Conservation (phyloP, 1,139 yeast genomes). For the Yamadazyma oceani region DNA sequence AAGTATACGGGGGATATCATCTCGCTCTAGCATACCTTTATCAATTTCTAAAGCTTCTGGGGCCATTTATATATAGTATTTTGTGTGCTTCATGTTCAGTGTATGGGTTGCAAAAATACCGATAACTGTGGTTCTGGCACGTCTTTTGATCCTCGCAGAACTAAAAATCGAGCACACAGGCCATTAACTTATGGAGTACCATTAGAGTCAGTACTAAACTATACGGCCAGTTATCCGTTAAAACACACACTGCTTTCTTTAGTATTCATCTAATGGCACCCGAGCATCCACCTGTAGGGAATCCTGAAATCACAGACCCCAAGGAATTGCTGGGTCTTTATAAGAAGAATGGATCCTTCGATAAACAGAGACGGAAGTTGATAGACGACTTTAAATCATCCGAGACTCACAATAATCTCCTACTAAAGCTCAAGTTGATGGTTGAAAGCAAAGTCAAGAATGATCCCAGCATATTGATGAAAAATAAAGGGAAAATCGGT, state of each 20-base stretch:
- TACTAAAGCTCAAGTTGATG: constrained; percentile 42
- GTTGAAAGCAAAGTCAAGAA: constrained; percentile 48
- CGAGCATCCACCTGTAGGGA: background rate
- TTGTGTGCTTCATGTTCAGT: too few relatives aligned
- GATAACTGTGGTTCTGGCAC: too few relatives aligned
- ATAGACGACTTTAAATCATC: constrained; percentile 46
- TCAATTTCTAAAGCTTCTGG: too few relatives aligned
- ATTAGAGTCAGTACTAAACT: too few relatives aligned
- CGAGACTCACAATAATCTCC: constrained; percentile 43
- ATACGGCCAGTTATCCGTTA: too few relatives aligned
- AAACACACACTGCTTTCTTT: too few relatives aligned
- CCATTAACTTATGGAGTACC: too few relatives aligned
- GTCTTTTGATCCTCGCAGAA: background rate
- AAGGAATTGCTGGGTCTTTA: constrained; percentile 42
- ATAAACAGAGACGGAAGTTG: constrained; percentile 42
- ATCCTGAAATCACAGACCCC: constrained; percentile 27
- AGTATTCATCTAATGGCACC: background rate
- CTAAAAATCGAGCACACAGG: background rate
- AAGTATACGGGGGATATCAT: too few relatives aligned
- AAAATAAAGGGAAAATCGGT: constrained; percentile 52
- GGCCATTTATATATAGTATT: too few relatives aligned
- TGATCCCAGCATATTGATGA: constrained; percentile 49
- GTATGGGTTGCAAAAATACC: too few relatives aligned
- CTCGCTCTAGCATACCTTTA: too few relatives aligned
- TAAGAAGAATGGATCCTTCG: constrained; percentile 54